Conservation (phyloP, 176 grass and related monocot genomes). For the Stipa capillata region DNA sequence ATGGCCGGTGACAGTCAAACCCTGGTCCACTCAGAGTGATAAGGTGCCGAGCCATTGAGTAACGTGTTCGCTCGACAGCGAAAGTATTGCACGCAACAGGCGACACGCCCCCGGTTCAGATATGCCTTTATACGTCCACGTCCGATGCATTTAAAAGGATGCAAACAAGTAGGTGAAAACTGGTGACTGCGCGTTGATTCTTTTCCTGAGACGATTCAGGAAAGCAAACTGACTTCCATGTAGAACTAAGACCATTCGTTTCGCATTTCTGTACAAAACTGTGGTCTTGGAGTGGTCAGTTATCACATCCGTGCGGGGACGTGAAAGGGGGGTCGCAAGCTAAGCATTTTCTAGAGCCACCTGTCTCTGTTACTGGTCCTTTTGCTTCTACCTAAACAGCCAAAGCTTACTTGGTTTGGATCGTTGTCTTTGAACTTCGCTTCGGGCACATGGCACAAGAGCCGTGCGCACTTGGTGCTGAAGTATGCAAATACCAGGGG, state of each 20-base stretch:
- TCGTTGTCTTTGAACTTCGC: neutral
- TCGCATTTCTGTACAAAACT: neutral
- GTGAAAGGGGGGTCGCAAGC: neutral
- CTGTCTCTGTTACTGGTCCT: neutral
- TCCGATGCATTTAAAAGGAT: slow-evolving; percentile 7
- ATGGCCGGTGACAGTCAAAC: neutral
- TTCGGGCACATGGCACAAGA: too few relatives aligned
- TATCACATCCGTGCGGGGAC: neutral
- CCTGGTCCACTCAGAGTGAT: neutral
- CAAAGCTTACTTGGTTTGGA: neutral
- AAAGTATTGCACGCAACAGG: neutral
- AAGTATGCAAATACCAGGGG: neutral
- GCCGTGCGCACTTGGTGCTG: neutral
- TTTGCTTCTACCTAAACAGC: neutral
- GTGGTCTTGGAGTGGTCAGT: neutral
- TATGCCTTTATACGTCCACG: slow-evolving; percentile 19
- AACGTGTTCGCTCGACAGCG: neutral
- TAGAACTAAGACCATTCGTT: neutral
- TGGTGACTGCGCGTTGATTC: neutral
- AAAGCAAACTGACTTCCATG: neutral
- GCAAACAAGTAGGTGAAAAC: neutral
- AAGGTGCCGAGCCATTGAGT: neutral
- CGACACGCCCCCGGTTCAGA: neutral
- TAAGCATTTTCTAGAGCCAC: neutral
- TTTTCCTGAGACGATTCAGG: neutral